These are phyloP conservation scores for Trichoderma asperelloides DNA, from an alignment of 495 filamentous ascomycete genomes.

Conservation along the genomic window DNA sequence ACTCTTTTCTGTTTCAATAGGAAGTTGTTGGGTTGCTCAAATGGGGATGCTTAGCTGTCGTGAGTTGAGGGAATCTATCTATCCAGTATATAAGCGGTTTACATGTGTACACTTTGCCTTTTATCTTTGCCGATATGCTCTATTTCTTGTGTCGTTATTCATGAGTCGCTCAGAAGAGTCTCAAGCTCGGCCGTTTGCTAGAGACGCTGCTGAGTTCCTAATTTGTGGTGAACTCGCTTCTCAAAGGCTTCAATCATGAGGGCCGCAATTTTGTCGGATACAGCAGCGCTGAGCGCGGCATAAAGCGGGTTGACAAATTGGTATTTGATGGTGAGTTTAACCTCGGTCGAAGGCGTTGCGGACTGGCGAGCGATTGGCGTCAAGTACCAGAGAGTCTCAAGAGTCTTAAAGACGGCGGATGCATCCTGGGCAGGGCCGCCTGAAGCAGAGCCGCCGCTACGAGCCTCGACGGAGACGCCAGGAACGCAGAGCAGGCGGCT, in stretches of 20 bases:
- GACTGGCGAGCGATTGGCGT: not conserved
- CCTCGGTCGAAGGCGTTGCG: conserved; percentile 45
- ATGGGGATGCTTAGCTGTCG: not conserved
- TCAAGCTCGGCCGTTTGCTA: not conserved
- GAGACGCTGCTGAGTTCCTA: not conserved
- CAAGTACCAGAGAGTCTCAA: conserved; percentile 68
- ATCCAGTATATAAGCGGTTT: not conserved
- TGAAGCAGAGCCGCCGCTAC: conserved; percentile 50
- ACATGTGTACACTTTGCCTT: not conserved
- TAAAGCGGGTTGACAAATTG: conserved; percentile 80
- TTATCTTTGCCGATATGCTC: not conserved
- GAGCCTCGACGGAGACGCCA: conserved; percentile 59
- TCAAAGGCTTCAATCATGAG: conserved; percentile 94
- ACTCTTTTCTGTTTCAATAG: not conserved
- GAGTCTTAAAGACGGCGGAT: conserved; percentile 56
- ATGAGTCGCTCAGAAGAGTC: not conserved
- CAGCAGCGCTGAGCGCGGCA: conserved; percentile 63
- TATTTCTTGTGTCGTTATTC: not conserved
- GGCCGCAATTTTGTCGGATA: conserved; percentile 74
- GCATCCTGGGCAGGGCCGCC: conserved; percentile 27
- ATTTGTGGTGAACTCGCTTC: conserved; percentile 12
- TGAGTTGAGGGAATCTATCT: not conserved
- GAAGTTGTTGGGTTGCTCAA: not conserved
- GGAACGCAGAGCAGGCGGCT: conserved; percentile 66
- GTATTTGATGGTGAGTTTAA: conserved; percentile 66